Percentiles rank a stretch among this genome's conserved stretches.
These are phyloP conservation scores for Coemansia sp. DNA, from an alignment of 192 early-diverging fungal species.

Conservation along the genomic window DNA sequence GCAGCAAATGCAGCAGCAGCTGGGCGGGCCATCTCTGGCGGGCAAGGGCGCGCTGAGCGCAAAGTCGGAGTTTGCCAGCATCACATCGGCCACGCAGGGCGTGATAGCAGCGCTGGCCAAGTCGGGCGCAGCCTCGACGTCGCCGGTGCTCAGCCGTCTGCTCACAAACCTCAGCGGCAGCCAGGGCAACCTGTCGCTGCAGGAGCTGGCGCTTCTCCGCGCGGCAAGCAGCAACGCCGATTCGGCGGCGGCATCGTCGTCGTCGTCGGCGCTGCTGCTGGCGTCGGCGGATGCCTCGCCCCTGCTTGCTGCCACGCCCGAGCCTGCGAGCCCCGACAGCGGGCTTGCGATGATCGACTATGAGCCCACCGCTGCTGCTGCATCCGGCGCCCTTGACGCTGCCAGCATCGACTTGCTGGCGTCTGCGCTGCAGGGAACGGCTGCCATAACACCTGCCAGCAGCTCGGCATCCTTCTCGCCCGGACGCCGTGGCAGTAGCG, in stretches of 20 bases:
- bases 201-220: conserved; percentile 43
- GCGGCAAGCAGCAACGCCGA: neutral
- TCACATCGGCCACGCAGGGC: conserved; percentile 22
- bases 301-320: conserved; percentile 18
- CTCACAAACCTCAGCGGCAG: conserved; percentile 30
- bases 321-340: conserved; percentile 27
- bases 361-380: neutral
- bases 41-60: conserved; percentile 18
- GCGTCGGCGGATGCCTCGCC: neutral
- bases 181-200: conserved; percentile 39
- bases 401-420: conserved; percentile 42
- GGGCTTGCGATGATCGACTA: conserved; percentile 13
- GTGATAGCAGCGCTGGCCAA: conserved; percentile 36
- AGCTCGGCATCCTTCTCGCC: neutral
- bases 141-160: conserved; percentile 28
- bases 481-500: neutral
- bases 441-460: conserved; percentile 19
- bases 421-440: conserved; percentile 38
- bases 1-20: conserved; percentile 2
- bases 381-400: conserved; percentile 19
- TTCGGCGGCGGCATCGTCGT: neutral
- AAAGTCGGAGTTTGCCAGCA: conserved; percentile 20
- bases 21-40: neutral
- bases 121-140: conserved; percentile 2
- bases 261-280: neutral